Percentiles rank a stretch among this genome's conserved stretches.
phyloP scores from a whole-genome alignment of 441 rosid genomes.

The Hura crepitans region DNA sequence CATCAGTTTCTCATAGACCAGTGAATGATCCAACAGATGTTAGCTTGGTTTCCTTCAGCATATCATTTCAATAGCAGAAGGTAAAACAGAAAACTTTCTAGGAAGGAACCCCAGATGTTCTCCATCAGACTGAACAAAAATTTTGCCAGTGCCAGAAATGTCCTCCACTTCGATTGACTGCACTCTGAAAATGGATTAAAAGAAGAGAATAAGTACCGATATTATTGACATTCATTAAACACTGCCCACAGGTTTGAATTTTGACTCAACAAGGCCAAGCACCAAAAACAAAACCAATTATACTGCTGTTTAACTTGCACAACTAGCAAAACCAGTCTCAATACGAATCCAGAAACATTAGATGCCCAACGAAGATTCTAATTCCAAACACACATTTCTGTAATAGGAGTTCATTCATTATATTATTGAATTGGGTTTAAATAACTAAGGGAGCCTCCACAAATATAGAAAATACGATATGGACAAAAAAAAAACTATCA shows the following conservation, averaged over 20 bases:
- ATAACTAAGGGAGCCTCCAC: background rate
- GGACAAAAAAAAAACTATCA: background rate
- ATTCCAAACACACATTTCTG: background rate
- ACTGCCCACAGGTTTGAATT: background rate
- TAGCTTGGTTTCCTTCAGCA: constrained; percentile 32
- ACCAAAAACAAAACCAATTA: background rate
- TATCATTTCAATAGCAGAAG: constrained; percentile 74
- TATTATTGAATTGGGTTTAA: background rate
- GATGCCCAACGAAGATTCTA: background rate
- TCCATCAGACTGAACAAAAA: constrained; percentile 94
- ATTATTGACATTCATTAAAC: background rate
- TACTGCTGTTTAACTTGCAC: background rate
- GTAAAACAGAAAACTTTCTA: constrained; percentile 59
- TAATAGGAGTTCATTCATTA: background rate
- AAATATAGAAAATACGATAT: background rate
- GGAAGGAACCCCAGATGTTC: constrained; percentile 90
- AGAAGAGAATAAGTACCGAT: background rate
- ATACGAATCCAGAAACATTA: background rate
- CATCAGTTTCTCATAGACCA: constrained; percentile 9
- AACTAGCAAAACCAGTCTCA: background rate
- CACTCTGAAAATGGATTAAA: constrained; percentile 47
- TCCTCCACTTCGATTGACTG: constrained; percentile 73
- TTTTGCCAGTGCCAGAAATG: constrained; percentile 46
- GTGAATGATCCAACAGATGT: background rate
- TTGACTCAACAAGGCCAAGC: background rate